A percentile compares a stretch with the other conserved stretches of the same genome.
These are phyloP conservation scores for Saturnispora dispora DNA, from an alignment of 805 yeast species.

Conservation along the genomic window DNA sequence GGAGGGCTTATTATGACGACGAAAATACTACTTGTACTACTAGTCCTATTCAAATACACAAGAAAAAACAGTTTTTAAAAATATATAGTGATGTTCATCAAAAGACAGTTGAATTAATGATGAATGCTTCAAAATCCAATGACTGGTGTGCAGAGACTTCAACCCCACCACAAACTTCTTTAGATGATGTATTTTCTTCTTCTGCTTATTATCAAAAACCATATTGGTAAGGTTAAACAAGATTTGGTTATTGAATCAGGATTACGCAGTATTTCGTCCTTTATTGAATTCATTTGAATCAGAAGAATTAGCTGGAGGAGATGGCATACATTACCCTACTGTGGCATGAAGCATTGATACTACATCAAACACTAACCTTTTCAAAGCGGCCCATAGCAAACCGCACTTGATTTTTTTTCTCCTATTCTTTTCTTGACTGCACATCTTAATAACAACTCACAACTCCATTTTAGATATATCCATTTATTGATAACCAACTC, in stretches of 20 bases:
- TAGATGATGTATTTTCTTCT: background rate
- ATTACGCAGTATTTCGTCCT: background rate
- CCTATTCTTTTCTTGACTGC: background rate
- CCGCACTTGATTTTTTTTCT: background rate
- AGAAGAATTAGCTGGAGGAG: background rate
- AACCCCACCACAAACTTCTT: background rate
- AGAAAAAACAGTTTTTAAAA: slow-evolving; percentile 1
- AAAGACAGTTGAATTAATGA: slow-evolving; percentile 22
- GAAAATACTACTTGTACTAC: background rate
- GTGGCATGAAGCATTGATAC: background rate
- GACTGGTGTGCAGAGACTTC: background rate
- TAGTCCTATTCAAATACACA: background rate
- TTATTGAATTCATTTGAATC: background rate
- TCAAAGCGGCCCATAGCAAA: background rate
- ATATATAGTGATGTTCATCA: slow-evolving; percentile 9
- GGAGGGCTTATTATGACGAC: background rate
- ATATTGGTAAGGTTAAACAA: background rate
- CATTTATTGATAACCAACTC: background rate
- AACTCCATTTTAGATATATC: background rate
- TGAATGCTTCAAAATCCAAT: slow-evolving; percentile 19
- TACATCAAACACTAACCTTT: background rate
- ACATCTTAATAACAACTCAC: background rate
- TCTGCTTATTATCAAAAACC: slow-evolving; percentile 1
- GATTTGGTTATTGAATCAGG: background rate
- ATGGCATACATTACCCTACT: background rate